Percentiles rank a stretch among this genome's conserved stretches.
Evolutionary conservation across 805 yeast genomes (phyloP).

Genomic region (Saccharomycopsis sp.): DNA sequence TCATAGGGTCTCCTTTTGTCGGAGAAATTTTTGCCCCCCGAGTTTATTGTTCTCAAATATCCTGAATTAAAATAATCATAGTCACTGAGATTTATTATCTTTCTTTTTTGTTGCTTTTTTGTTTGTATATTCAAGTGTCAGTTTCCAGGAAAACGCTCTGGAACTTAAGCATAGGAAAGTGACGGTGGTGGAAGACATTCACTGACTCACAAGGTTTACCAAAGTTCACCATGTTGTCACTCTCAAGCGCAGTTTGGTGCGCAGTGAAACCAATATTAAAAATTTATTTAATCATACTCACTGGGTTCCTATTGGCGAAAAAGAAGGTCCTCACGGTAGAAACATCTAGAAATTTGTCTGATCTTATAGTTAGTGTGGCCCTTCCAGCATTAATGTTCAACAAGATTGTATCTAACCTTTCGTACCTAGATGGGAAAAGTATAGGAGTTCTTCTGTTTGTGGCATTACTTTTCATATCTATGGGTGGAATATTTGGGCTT

Average conservation of each 20-base stretch:
- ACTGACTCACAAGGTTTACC: too few species aligned
- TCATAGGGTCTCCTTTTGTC: too few species aligned
- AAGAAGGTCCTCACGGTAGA: conserved; percentile 53
- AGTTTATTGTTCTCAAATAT: too few species aligned
- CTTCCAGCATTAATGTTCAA: conserved; percentile 49
- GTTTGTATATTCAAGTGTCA: too few species aligned
- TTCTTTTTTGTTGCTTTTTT: too few species aligned
- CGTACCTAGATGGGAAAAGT: conserved; percentile 44
- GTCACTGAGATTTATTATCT: too few species aligned
- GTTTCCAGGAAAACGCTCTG: too few species aligned
- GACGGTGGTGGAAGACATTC: too few species aligned
- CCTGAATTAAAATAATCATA: too few species aligned
- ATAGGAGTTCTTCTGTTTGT: conserved; percentile 40
- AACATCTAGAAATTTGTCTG: conserved; percentile 51
- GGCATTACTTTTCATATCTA: conserved; percentile 24
- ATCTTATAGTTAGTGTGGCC: conserved; percentile 45
- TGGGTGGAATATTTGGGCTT: conserved; percentile 29
- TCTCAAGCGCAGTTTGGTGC: conserved; percentile 21
- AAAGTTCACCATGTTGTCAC: too few species aligned
- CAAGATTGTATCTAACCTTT: conserved; percentile 44
- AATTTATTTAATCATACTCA: conserved; percentile 60
- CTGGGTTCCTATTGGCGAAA: conserved; percentile 59
- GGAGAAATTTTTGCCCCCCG: too few species aligned
- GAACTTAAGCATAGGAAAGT: too few species aligned
- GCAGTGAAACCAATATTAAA: conserved; percentile 73